Evolutionary conservation across 2,329 filamentous ascomycete genomes (phyloP).

Genomic region (Aureobasidium pullulans): DNA sequence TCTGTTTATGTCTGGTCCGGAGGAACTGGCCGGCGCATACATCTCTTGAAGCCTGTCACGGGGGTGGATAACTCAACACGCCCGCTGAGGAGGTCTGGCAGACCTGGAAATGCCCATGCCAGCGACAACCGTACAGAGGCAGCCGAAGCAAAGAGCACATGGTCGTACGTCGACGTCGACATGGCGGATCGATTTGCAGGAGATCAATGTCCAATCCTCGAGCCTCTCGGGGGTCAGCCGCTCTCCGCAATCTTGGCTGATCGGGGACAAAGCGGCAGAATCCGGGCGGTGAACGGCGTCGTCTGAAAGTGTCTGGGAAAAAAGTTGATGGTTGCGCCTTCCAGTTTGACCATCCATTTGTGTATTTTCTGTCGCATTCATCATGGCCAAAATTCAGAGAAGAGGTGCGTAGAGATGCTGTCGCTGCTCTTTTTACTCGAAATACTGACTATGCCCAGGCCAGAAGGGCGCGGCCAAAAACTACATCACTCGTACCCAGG

Average conservation of each 20-base stretch:
- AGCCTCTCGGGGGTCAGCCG: not conserved
- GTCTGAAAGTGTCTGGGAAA: not conserved
- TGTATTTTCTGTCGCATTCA: constrained; percentile 1
- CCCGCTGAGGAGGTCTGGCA: constrained; percentile 78
- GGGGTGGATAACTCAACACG: constrained; percentile 96
- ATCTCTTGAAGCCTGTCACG: constrained; percentile 94
- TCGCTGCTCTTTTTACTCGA: not conserved
- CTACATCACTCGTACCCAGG: constrained; percentile 95
- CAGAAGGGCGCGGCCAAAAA: constrained; percentile 91
- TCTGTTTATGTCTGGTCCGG: not conserved
- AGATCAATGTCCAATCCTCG: not conserved
- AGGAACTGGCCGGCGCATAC: constrained; percentile 45
- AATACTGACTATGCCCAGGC: constrained; percentile 39
- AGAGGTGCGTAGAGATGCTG: constrained; percentile 52
- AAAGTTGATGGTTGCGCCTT: constrained; percentile 5
- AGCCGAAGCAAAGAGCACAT: constrained; percentile 63
- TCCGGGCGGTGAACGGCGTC: not conserved
- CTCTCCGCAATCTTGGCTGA: not conserved
- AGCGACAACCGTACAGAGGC: constrained; percentile 72
- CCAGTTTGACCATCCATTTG: not conserved
- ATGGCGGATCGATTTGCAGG: not conserved
- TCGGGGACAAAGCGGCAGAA: not conserved
- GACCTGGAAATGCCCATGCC: constrained; percentile 70
- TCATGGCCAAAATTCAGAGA: constrained; percentile 77
- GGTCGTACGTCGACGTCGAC: constrained; percentile 9